Percentiles rank a stretch among this genome's conserved stretches.
phyloP scores from a whole-genome alignment of 441 rosid species.

The Populus hybrid region DNA sequence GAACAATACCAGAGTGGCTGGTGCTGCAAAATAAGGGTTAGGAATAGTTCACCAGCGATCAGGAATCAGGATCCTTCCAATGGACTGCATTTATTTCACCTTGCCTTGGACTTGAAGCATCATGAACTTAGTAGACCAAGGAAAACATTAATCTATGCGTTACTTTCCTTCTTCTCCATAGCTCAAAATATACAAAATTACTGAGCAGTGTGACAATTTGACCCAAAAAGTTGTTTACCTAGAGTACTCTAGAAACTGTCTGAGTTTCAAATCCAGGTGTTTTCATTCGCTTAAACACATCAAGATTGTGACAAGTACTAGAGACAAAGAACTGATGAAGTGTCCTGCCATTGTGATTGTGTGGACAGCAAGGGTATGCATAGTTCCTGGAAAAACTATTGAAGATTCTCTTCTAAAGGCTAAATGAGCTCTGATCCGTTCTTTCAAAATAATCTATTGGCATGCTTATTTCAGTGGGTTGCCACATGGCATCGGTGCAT shows the following conservation, averaged over 20 bases:
- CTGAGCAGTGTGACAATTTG: neutral
- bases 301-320: slow-evolving; percentile 6
- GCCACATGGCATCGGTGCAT: slow-evolving; percentile 17
- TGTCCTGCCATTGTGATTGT: neutral
- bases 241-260: neutral
- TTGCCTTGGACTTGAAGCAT: neutral
- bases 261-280: neutral
- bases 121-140: neutral
- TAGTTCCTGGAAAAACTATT: neutral
- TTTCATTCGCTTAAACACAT: neutral
- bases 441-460: neutral
- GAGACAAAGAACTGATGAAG: slow-evolving; percentile 9
- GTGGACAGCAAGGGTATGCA: neutral
- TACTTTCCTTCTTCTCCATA: neutral
- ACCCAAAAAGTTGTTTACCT: neutral
- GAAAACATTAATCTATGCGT: neutral
- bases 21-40: no score
- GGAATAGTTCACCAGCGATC: no score
- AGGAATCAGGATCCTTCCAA: no score
- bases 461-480: neutral
- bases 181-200: neutral
- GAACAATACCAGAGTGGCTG: no score
- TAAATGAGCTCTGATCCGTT: neutral
- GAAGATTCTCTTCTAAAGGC: slow-evolving; percentile 16
- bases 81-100: neutral